A percentile compares a stretch with the other conserved stretches of the same genome.
These are phyloP conservation scores for Lactifluus hygrophoroides DNA, from an alignment of 768 basidiomycete species.

Conservation along the genomic window DNA sequence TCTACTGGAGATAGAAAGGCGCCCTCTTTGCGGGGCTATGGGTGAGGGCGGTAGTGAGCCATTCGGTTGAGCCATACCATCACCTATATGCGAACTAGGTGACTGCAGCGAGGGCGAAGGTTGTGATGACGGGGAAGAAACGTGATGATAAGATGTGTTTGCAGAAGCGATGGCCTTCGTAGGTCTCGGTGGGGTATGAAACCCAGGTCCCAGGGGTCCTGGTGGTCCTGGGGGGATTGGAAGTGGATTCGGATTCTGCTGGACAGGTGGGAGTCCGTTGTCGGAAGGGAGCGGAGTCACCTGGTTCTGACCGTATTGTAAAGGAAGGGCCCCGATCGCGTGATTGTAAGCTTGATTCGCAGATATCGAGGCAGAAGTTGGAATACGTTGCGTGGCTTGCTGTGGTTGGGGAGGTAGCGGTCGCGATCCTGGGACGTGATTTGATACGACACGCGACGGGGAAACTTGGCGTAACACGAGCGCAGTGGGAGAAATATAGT, in stretches of 20 bases:
- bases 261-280: neutral
- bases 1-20: constrained; percentile 30
- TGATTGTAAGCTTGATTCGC: constrained; percentile 10
- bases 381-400: constrained; percentile 1
- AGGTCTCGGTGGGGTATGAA: constrained; percentile 4
- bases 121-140: constrained; percentile 15
- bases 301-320: constrained; percentile 1
- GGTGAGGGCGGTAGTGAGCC: constrained; percentile 8
- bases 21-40: constrained; percentile 2
- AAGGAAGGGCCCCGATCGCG: neutral
- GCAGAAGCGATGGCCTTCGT: neutral
- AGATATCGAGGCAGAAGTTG: neutral
- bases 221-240: constrained; percentile 21
- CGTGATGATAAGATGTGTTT: constrained; percentile 11
- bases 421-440: constrained; percentile 18
- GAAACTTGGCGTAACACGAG: constrained; percentile 1
- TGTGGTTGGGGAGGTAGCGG: constrained; percentile 20
- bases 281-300: neutral
- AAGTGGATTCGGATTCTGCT: constrained; percentile 14
- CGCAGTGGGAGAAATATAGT: constrained; percentile 9
- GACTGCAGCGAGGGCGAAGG: constrained; percentile 11
- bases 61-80: constrained; percentile 20
- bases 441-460: constrained; percentile 8
- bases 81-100: constrained; percentile 1
- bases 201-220: constrained; percentile 18